Percentiles rank a stretch among this genome's conserved stretches.
phyloP scores from a whole-genome alignment of 2,329 filamentous ascomycete species.

The Fusarium multiceps region DNA sequence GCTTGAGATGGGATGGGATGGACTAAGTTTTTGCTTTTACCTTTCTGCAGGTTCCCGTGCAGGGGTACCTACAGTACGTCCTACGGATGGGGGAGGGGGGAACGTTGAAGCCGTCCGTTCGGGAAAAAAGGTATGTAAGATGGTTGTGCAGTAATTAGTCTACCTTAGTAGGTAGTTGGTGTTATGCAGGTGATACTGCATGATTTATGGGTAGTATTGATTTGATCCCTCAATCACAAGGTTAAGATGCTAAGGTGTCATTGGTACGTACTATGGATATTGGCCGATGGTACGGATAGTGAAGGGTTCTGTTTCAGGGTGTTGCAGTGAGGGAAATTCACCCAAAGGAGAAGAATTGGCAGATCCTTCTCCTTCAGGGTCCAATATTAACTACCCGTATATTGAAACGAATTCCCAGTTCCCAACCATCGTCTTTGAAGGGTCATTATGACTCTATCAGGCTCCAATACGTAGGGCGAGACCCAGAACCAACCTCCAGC shows the following conservation, averaged over 20 bases:
- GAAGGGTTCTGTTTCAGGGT: slow-evolving; percentile 1
- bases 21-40: slow-evolving; percentile 13
- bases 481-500: slow-evolving; percentile 21
- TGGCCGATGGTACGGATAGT: background rate
- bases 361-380: slow-evolving; percentile 12
- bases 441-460: background rate
- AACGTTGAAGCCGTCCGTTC: slow-evolving; percentile 24
- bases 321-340: slow-evolving; percentile 7
- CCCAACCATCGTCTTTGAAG: slow-evolving; percentile 14
- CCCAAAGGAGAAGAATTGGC: background rate
- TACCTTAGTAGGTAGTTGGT: background rate
- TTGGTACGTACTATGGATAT: background rate
- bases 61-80: background rate
- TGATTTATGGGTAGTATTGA: slow-evolving; percentile 27
- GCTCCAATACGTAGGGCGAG: slow-evolving; percentile 1
- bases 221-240: slow-evolving; percentile 4
- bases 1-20: slow-evolving; percentile 15
- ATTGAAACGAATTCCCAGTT: slow-evolving; percentile 6
- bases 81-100: slow-evolving; percentile 1
- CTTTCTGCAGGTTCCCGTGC: slow-evolving; percentile 38
- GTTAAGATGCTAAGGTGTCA: background rate
- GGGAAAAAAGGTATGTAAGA: background rate
- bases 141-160: slow-evolving; percentile 17
- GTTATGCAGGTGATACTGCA: slow-evolving; percentile 31
- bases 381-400: background rate